Evolutionary conservation across 305 asterid species (phyloP).

Genomic region (Withania somnifera): DNA sequence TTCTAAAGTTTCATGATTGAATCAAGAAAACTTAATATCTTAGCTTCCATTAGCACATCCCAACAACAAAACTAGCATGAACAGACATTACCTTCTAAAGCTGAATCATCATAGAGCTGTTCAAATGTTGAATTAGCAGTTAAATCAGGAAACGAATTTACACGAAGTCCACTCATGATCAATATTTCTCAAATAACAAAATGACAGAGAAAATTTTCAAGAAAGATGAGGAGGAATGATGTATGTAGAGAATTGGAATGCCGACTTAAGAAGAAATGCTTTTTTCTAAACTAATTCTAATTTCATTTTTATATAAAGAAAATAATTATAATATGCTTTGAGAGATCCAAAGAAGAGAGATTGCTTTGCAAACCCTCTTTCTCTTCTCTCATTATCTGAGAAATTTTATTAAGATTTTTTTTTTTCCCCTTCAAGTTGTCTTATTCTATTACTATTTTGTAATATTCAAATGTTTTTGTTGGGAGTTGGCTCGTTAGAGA

Average conservation of each 20-base stretch:
- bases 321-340: not conserved
- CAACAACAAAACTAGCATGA: not conserved
- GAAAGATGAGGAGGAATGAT: conserved; percentile 1
- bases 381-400: conserved; percentile 7
- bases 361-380: conserved; percentile 25
- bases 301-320: no score
- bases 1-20: not conserved
- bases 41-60: not conserved
- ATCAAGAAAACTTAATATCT: not conserved
- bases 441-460: not conserved
- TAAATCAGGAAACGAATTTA: conserved; percentile 35
- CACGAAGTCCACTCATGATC: conserved; percentile 35
- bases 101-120: conserved; percentile 49
- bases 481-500: conserved; percentile 10
- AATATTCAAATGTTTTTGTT: conserved; percentile 13
- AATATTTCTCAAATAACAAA: not conserved
- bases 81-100: conserved; percentile 52
- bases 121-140: conserved; percentile 15
- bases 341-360: conserved; percentile 49
- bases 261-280: conserved; percentile 10
- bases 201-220: not conserved
- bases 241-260: not conserved
- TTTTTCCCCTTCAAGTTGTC: not conserved
- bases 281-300: not conserved
- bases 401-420: not conserved